Percentiles rank a stretch among this genome's conserved stretches.
These are phyloP conservation scores for Esteya vermicola DNA, from an alignment of 2,329 filamentous ascomycete genomes.

Conservation along the genomic window DNA sequence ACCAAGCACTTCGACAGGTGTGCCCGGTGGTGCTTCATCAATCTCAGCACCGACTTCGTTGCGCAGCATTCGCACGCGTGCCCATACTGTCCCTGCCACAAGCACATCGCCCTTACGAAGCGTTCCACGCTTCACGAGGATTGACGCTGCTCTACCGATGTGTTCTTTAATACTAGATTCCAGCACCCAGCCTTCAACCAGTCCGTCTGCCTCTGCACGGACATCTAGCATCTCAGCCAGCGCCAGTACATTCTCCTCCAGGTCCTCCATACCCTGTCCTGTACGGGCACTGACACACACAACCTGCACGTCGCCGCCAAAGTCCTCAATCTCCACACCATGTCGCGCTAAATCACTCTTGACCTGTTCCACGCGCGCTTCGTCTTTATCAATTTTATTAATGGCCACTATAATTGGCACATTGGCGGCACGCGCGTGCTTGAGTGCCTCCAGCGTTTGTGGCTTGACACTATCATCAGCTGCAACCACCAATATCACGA, in stretches of 20 bases:
- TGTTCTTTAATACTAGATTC: slow-evolving; percentile 73
- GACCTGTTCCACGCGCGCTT: slow-evolving; percentile 65
- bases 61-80: slow-evolving; percentile 66
- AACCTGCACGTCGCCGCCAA: slow-evolving; percentile 84
- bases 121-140: slow-evolving; percentile 79
- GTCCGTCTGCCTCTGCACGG: slow-evolving; percentile 61
- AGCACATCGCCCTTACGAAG: slow-evolving; percentile 67
- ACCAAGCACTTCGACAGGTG: slow-evolving; percentile 84
- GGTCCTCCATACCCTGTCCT: slow-evolving; percentile 74
- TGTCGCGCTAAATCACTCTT: slow-evolving; percentile 75
- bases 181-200: slow-evolving; percentile 84
- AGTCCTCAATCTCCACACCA: slow-evolving; percentile 87
- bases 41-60: slow-evolving; percentile 72
- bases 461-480: slow-evolving; percentile 97
- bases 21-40: slow-evolving; percentile 66
- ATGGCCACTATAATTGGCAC: slow-evolving; percentile 96
- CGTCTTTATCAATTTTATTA: slow-evolving; percentile 89
- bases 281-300: slow-evolving; percentile 89
- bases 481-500: slow-evolving; percentile 88
- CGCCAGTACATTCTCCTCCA: slow-evolving; percentile 81
- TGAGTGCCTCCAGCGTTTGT: slow-evolving; percentile 90
- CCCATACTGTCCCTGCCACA: slow-evolving; percentile 79
- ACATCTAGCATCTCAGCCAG: slow-evolving; percentile 85
- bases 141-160: slow-evolving; percentile 71
- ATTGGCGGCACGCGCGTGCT: slow-evolving; percentile 73